phyloP scores from a whole-genome alignment of 495 filamentous ascomycete species.

The Penicillium antarcticum region DNA sequence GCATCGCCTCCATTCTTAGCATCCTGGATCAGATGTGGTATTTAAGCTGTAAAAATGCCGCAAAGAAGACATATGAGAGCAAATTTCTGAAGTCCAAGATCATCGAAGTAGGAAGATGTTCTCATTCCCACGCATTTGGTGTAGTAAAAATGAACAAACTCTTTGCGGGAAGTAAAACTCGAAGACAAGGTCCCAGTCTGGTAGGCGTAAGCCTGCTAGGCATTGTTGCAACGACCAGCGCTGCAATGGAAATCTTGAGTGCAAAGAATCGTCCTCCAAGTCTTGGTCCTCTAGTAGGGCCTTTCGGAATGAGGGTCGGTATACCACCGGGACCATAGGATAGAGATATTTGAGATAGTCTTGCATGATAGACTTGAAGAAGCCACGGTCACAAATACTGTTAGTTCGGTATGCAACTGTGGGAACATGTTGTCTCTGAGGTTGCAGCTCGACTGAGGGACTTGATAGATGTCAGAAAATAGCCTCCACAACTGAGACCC shows the following conservation, averaged over 20 bases:
- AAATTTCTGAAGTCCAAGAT: slow-evolving; percentile 24
- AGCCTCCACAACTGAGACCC: background rate
- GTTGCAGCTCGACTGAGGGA: background rate
- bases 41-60: slow-evolving; percentile 18
- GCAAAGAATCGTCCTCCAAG: slow-evolving; percentile 11
- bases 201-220: slow-evolving; percentile 14
- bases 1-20: slow-evolving; percentile 22
- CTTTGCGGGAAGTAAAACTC: slow-evolving; percentile 15
- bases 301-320: slow-evolving; percentile 18
- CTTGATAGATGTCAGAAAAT: background rate
- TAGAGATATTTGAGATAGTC: slow-evolving; percentile 22
- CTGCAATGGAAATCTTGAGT: slow-evolving; percentile 14
- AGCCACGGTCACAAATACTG: slow-evolving; percentile 15
- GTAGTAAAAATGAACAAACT: slow-evolving; percentile 18
- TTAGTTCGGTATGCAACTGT: slow-evolving; percentile 5
- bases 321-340: slow-evolving; percentile 20
- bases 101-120: slow-evolving; percentile 16
- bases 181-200: slow-evolving; percentile 4
- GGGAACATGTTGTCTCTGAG: background rate
- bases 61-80: slow-evolving; percentile 19
- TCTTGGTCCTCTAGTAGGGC: slow-evolving; percentile 10
- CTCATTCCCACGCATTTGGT: slow-evolving; percentile 10
- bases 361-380: slow-evolving; percentile 17
- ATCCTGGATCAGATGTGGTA: slow-evolving; percentile 24
- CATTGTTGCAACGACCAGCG: slow-evolving; percentile 22